Evolutionary conservation across 2,329 filamentous ascomycete genomes (phyloP).

Genomic region (Pestalotiopsis sp.): DNA sequence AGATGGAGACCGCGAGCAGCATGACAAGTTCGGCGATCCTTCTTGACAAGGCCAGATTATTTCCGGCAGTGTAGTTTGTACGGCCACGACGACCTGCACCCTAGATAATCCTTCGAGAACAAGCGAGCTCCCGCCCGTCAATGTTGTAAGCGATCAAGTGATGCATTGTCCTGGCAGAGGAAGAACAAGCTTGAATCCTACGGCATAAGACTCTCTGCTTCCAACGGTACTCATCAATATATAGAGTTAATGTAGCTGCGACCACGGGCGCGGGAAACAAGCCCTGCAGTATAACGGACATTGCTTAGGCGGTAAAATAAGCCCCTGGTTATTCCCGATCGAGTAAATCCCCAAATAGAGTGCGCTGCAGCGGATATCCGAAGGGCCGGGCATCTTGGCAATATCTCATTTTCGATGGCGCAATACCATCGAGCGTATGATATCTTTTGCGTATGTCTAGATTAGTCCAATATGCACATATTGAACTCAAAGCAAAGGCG

Average conservation of each 20-base stretch:
- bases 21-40: too few relatives aligned
- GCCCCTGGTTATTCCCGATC: neutral
- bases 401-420: neutral
- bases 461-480: neutral
- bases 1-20: too few relatives aligned
- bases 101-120: neutral
- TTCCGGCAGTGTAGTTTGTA: too few relatives aligned
- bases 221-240: neutral
- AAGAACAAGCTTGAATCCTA: neutral
- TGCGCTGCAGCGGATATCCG: neutral
- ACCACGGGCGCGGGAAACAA: neutral
- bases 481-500: neutral
- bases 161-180: neutral
- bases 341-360: neutral
- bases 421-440: neutral
- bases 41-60: too few relatives aligned
- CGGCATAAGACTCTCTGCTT: neutral
- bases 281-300: neutral
- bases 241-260: neutral
- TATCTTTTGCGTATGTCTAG: neutral
- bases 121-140: neutral
- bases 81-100: neutral
- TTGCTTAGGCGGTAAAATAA: neutral
- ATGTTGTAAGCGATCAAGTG: neutral
- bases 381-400: neutral